These are phyloP conservation scores for Debaryomyces nepalensis DNA, from an alignment of 1,139 yeast genomes.

Conservation along the genomic window DNA sequence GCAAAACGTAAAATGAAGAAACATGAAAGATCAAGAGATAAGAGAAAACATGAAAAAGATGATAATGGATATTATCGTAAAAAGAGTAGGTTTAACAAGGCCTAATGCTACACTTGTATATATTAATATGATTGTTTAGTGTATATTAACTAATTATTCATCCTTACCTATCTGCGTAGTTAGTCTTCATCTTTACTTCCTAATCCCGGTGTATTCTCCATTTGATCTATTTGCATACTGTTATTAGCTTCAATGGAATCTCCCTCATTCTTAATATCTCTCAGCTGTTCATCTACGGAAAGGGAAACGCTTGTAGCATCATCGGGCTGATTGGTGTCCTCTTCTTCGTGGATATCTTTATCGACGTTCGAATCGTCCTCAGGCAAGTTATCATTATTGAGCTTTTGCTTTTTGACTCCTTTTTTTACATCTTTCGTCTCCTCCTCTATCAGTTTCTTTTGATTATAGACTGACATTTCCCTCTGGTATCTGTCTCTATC, in stretches of 20 bases:
- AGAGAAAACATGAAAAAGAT: conserved; percentile 74
- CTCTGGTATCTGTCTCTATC: conserved; percentile 76
- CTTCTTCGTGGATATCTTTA: conserved; percentile 16
- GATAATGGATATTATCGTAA: conserved; percentile 78
- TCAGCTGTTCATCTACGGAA: conserved; percentile 5
- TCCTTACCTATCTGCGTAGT: neutral
- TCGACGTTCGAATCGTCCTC: conserved; percentile 13
- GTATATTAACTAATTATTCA: conserved; percentile 13
- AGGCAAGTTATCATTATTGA: conserved; percentile 14
- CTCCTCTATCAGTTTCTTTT: conserved; percentile 32
- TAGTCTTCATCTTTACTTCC: conserved; percentile 8
- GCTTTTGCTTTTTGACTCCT: conserved; percentile 21
- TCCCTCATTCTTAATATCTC: conserved; percentile 20
- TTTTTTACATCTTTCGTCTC: conserved; percentile 18
- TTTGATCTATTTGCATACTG: conserved; percentile 6
- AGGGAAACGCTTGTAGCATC: conserved; percentile 11
- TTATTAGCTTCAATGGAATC: conserved; percentile 7
- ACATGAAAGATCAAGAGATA: conserved; percentile 75
- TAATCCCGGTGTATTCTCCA: neutral
- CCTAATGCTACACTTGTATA: conserved; percentile 12
- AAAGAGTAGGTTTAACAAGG: conserved; percentile 38
- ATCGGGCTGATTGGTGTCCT: conserved; percentile 16
- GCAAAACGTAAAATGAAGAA: conserved; percentile 78
- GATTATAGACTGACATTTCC: conserved; percentile 70
- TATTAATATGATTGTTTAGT: conserved; percentile 2